phyloP scores from a whole-genome alignment of 495 filamentous ascomycete genomes.

The Acidiella bohemica region DNA sequence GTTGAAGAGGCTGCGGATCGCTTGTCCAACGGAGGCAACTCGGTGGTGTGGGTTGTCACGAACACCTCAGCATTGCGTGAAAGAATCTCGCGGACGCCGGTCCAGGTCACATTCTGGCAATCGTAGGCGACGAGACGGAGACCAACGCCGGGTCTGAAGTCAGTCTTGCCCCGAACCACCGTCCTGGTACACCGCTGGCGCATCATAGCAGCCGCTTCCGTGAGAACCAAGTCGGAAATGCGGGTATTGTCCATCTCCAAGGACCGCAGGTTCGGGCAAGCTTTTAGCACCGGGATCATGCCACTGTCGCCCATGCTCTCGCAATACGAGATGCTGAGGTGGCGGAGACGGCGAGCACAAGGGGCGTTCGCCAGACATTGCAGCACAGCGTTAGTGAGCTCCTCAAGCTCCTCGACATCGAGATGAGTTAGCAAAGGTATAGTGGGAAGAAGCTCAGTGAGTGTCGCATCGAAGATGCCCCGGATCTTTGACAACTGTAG shows the following conservation, averaged over 20 bases:
- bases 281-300: slow-evolving; percentile 69
- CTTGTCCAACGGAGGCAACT: slow-evolving; percentile 13
- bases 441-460: slow-evolving; percentile 60
- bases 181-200: slow-evolving; percentile 46
- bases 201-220: slow-evolving; percentile 68
- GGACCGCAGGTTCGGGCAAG: slow-evolving; percentile 51
- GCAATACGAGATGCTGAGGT: slow-evolving; percentile 82
- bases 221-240: slow-evolving; percentile 72
- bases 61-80: slow-evolving; percentile 62
- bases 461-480: slow-evolving; percentile 55
- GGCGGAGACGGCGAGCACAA: slow-evolving; percentile 54
- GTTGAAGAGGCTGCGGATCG: slow-evolving; percentile 21
- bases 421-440: slow-evolving; percentile 67
- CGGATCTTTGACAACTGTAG: slow-evolving; percentile 64
- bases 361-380: slow-evolving; percentile 60
- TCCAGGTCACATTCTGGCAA: slow-evolving; percentile 82
- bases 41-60: slow-evolving; percentile 14
- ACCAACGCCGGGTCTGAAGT: slow-evolving; percentile 42
- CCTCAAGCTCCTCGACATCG: slow-evolving; percentile 73
- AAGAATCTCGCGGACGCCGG: slow-evolving; percentile 73
- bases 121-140: slow-evolving; percentile 80
- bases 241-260: slow-evolving; percentile 92
- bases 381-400: slow-evolving; percentile 61
- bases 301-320: slow-evolving; percentile 72
- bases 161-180: slow-evolving; percentile 17